Evolutionary conservation across 495 filamentous ascomycete genomes (phyloP), one percentile per base, ranked within the genome.

Genomic region (Trichoderma orchidacearum): DNA sequence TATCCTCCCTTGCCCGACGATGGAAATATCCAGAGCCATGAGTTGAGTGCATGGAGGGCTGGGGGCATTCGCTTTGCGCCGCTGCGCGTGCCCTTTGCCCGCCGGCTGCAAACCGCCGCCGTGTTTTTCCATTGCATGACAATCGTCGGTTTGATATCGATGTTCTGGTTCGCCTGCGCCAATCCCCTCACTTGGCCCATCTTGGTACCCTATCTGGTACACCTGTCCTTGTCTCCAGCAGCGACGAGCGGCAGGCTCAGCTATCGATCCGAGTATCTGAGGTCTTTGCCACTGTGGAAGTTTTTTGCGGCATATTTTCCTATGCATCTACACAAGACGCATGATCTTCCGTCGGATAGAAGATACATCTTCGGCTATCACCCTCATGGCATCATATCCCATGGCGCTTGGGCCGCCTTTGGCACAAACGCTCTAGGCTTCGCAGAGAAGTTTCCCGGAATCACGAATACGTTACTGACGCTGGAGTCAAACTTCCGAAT

Each of bases 281-380:
- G 92, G 25, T 78, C 75, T n/a, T 77, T 83, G n/a, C 78, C 78
- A 17, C 69, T 91, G 31, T 98, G 92, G 92, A 85, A 80, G 21
- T 78, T 94, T 53, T 97, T 96, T 67, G 90, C 87, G 38, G 85
- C 81, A 17, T 98, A 97, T 74, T 98, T 93, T 70, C 93, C 93
- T 1, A 86, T 89, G 12, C 77, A 79, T 30, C 80, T 98, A 30
- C 90, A 97, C 69, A 86, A 92, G 56, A 90, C 87, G 34, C 76
- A 85, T 61, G 71, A 86, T 52, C 82, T 98, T 2, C 80, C 87
- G 13, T 77, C 89, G 0, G 87, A 85, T 2, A 79, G 89, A 57
- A 97, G 97, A 71, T 98, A 97, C 72, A 92, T 98, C 61, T 95
- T 98, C 65, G 93, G 94, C 38, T 96, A 97, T 67, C 93, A 96